Evolutionary conservation across 805 yeast species (phyloP).

Genomic region (Candida coleopterorum): DNA sequence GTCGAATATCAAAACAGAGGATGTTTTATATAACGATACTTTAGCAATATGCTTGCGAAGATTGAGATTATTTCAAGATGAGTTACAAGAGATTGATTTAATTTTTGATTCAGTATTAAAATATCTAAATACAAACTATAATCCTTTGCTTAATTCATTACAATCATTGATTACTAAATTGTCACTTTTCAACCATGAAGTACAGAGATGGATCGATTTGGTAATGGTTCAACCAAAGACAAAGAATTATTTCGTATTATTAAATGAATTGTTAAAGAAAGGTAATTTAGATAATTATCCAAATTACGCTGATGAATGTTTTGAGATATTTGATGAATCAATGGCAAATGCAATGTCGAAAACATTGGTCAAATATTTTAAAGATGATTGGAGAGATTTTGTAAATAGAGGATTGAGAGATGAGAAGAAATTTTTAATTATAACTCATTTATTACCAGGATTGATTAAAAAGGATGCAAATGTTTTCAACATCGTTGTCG

Average conservation of each 20-base stretch:
- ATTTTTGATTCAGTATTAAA: constrained; percentile 53
- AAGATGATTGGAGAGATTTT: constrained; percentile 43
- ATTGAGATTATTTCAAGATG: constrained; percentile 7
- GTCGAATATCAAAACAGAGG: background rate
- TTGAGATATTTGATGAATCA: constrained; percentile 52
- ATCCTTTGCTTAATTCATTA: constrained; percentile 67
- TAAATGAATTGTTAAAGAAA: constrained; percentile 53
- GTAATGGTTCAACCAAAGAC: constrained; percentile 40
- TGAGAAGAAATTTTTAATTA: constrained; percentile 38
- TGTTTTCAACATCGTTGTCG: constrained; percentile 19
- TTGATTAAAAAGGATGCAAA: constrained; percentile 50
- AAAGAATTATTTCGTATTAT: constrained; percentile 56
- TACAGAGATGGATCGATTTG: constrained; percentile 44
- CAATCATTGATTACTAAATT: constrained; percentile 56
- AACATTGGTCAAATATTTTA: constrained; percentile 26
- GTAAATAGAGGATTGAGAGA: constrained; percentile 32
- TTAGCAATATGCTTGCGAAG: constrained; percentile 63
- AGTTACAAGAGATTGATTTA: background rate
- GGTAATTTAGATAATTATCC: constrained; percentile 39
- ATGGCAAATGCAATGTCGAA: constrained; percentile 67
- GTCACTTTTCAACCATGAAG: constrained; percentile 20
- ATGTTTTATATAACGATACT: constrained; percentile 50
- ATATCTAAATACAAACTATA: constrained; percentile 66
- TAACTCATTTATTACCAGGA: constrained; percentile 57
- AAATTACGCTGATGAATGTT: constrained; percentile 41